Percentiles rank a stretch among this genome's conserved stretches.
Evolutionary conservation across 164 flowering plant species (phyloP).

Genomic region (Tetrastigma voinierianum): DNA sequence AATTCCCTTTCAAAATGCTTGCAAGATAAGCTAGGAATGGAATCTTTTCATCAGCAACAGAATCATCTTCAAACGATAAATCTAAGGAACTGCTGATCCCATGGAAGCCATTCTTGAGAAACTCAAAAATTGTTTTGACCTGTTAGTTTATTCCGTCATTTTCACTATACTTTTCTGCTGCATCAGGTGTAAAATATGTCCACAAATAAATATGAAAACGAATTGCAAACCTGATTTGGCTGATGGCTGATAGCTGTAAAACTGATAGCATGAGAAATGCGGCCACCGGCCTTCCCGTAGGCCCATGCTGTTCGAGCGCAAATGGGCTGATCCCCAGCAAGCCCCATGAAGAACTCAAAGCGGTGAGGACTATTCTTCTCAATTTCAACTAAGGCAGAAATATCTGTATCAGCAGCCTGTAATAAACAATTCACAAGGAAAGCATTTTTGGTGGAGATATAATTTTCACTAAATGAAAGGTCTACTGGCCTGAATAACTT

Average conservation of each 20-base stretch:
- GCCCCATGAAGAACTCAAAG: conserved; percentile 98
- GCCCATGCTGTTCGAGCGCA: conserved; percentile 99
- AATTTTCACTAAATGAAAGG: background rate
- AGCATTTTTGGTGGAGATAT: background rate
- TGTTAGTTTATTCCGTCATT: conserved; percentile 31
- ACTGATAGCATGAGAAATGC: conserved; percentile 97
- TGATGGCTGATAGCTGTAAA: conserved; percentile 95
- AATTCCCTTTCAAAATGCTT: conserved; percentile 56
- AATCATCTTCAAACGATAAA: conserved; percentile 85
- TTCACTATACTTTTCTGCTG: background rate
- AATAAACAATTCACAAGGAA: conserved; percentile 19
- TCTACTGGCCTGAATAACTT: conserved; percentile 74
- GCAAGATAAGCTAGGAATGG: conserved; percentile 95
- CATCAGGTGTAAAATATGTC: background rate
- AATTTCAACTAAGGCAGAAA: conserved; percentile 93
- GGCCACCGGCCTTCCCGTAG: conserved; percentile 88
- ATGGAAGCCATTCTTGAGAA: conserved; percentile 82
- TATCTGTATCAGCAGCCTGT: conserved; percentile 97
- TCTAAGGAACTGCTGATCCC: conserved; percentile 90
- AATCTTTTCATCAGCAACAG: conserved; percentile 98
- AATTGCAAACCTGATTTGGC: conserved; percentile 67
- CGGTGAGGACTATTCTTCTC: conserved; percentile 93
- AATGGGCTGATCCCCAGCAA: conserved; percentile 84
- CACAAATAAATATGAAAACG: conserved; percentile 5
- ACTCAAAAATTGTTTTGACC: conserved; percentile 89